Evolutionary conservation across 2,329 filamentous ascomycete species (phyloP), one percentile per base, ranked within the genome.

Genomic region (Teratosphaeria pseudoeucalypti): DNA sequence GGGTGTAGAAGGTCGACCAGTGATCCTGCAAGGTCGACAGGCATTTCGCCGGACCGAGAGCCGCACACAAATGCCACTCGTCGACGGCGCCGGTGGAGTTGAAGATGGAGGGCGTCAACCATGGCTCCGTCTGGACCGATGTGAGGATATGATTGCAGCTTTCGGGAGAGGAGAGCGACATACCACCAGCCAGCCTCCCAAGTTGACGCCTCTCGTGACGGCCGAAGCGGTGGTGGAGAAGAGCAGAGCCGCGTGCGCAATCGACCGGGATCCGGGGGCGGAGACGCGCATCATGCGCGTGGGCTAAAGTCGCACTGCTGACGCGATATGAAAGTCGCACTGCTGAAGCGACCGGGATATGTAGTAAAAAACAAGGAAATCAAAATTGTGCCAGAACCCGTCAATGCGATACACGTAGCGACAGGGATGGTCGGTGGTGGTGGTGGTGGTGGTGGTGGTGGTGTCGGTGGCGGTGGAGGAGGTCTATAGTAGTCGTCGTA

Each of bases 61-160:
- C 59, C 39, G 63, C 64, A 49, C 66, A 68, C 29, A 69, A 58
- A 43, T 60, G 54, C 65, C 65, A 69, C 57, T 69, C 67, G 54
- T 67, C 65, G 7, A 37, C 57, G 6, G 65, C 60, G 32, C 53
- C 58, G 12, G 65, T 66, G 2, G 58, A 54, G 16, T 61, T 57
- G 58, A 60, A 67, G 4, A 65, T 43, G 3, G 60, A 60, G 6
- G 59, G 58, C 16, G 59, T 66, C 39, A 65, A 23, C 43, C 43
- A 49, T 49, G 43, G 43, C 16, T 49, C 43, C n/a, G 43, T 49
- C 43, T 49, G 16, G 6, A 6, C n/a, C 6, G 11, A 19, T 49
- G 43, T 49, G 6, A 49, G 16, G 26, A 49, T 49, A 49, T 23
- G 43, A 10, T 10, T 5, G 43, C 43, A 19, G 10, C 19, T 23